These are phyloP conservation scores for Fragaria ananassa DNA, from an alignment of 306 rosid genomes.

Conservation along the genomic window DNA sequence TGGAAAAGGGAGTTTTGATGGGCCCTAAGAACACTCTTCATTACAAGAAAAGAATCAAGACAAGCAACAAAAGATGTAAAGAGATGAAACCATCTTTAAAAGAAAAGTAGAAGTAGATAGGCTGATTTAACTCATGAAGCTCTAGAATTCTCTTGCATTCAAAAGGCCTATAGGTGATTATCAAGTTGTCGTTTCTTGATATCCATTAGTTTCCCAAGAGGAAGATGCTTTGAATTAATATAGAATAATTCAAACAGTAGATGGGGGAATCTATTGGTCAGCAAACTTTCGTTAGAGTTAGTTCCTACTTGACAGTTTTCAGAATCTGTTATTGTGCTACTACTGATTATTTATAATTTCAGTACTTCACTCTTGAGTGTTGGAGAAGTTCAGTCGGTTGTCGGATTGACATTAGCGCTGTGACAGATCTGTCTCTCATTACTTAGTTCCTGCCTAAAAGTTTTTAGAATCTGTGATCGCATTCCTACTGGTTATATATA, in stretches of 20 bases:
- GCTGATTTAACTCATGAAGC: neutral
- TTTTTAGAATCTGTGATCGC: neutral
- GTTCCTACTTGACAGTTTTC: neutral
- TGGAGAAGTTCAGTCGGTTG: neutral
- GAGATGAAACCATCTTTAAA: neutral
- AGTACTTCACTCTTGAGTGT: neutral
- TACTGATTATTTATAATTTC: neutral
- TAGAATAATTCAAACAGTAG: neutral
- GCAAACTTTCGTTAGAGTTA: neutral
- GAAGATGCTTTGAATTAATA: neutral
- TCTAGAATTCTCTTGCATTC: neutral
- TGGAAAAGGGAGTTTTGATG: neutral
- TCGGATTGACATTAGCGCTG: neutral
- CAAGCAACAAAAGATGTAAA: neutral
- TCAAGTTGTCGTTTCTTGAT: neutral
- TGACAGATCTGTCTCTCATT: neutral
- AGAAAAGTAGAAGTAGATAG: neutral
- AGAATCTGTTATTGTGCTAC: neutral
- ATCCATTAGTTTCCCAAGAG: slow-evolving; percentile 1
- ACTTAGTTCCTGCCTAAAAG: neutral
- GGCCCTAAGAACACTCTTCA: neutral
- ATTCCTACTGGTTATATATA: neutral
- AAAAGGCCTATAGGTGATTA: neutral
- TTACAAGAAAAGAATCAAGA: neutral
- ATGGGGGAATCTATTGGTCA: neutral